Evolutionary conservation across 1,284 basidiomycete species (phyloP).

Genomic region (Cutaneotrichosporon sp.): DNA sequence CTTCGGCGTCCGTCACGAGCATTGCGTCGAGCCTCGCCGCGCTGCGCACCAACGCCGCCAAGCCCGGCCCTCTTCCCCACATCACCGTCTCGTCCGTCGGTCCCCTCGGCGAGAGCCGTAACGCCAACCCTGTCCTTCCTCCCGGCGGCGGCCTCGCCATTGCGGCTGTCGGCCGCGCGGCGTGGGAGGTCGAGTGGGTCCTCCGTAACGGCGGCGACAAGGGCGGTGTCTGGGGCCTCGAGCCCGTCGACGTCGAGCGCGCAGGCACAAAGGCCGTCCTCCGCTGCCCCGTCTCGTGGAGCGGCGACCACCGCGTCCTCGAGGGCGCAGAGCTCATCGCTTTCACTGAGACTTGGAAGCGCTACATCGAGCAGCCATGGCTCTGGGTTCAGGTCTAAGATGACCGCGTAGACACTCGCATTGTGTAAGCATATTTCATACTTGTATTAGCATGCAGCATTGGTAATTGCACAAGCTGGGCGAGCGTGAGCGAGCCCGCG

Average conservation of each 20-base stretch:
- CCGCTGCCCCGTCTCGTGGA: constrained; percentile 74
- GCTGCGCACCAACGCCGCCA: constrained; percentile 58
- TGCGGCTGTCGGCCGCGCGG: constrained; percentile 78
- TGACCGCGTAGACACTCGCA: not conserved
- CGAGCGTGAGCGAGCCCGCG: no score
- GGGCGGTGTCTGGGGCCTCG: constrained; percentile 58
- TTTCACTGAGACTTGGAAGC: constrained; percentile 84
- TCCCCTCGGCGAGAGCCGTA: constrained; percentile 66
- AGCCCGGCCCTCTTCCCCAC: constrained; percentile 62
- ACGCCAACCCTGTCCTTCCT: constrained; percentile 71
- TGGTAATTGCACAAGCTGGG: no score
- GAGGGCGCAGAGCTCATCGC: constrained; percentile 89
- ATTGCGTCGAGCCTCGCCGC: constrained; percentile 50
- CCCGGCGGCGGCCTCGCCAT: constrained; percentile 87
- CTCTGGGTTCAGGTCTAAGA: constrained; percentile 45
- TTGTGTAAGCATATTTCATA: not conserved
- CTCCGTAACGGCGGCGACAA: constrained; percentile 15
- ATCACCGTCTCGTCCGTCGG: constrained; percentile 85
- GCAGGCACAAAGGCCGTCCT: constrained; percentile 53
- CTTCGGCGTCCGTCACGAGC: constrained; percentile 61
- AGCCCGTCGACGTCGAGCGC: constrained; percentile 52
- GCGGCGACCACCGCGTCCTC: constrained; percentile 76
- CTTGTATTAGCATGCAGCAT: not conserved
- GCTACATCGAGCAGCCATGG: constrained; percentile 73
- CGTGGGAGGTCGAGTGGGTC: constrained; percentile 54